These are phyloP conservation scores for Azolla pinnata DNA, from an alignment of 75 land plant genomes.

Conservation along the genomic window DNA sequence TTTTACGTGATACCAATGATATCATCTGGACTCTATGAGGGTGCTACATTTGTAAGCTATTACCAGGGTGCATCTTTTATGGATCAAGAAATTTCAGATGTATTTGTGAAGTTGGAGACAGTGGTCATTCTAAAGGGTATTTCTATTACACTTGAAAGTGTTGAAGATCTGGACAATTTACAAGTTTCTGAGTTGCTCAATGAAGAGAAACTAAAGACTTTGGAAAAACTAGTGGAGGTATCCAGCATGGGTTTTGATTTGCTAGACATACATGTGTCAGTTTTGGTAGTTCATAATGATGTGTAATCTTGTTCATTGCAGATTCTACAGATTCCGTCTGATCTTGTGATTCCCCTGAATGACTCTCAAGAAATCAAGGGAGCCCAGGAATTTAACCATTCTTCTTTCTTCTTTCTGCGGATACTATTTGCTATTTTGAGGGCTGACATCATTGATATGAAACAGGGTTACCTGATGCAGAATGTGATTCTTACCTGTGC, in stretches of 20 bases:
- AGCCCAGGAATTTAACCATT: background rate
- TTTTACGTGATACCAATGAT: conserved; percentile 7
- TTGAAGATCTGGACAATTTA: background rate
- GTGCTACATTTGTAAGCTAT: conserved; percentile 7
- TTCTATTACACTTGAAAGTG: conserved; percentile 3
- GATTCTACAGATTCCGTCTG: background rate
- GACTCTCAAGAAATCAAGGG: background rate
- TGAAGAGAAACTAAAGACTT: background rate
- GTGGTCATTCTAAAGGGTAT: conserved; percentile 12
- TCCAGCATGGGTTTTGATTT: conserved; percentile 8
- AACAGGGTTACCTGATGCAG: background rate
- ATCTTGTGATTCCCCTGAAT: background rate
- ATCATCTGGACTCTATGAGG: conserved; percentile 6
- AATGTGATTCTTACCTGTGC: conserved; percentile 31
- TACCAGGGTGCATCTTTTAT: conserved; percentile 12
- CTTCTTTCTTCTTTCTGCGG: conserved; percentile 14
- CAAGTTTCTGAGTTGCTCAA: background rate
- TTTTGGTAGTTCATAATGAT: background rate
- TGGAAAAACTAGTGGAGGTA: conserved; percentile 7
- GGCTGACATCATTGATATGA: conserved; percentile 3
- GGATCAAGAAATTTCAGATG: conserved; percentile 8
- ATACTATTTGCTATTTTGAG: conserved; percentile 8
- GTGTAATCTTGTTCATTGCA: background rate
- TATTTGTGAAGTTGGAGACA: conserved; percentile 8
- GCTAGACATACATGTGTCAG: conserved; percentile 7